Evolutionary conservation across 2,329 filamentous ascomycete genomes (phyloP).

Genomic region (Zymoseptoria ardabiliae): DNA sequence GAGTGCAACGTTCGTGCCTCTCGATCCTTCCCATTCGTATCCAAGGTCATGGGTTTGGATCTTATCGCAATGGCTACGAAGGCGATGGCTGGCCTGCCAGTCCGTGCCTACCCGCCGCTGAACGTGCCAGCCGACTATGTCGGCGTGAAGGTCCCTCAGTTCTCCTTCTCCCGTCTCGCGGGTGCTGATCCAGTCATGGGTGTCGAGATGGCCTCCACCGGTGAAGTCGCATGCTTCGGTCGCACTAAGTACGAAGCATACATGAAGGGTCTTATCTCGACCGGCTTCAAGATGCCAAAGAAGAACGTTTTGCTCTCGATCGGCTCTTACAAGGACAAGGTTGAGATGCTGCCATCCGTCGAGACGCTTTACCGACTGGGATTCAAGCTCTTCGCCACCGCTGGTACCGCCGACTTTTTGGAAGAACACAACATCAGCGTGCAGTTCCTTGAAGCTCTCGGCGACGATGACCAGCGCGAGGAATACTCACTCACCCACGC

Average conservation of each 20-base stretch:
- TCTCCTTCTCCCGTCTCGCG: conserved; percentile 95
- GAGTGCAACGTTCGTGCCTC: conserved; percentile 98
- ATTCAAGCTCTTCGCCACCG: conserved; percentile 92
- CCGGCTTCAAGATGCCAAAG: conserved; percentile 92
- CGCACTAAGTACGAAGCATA: conserved; percentile 96
- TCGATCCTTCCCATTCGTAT: conserved; percentile 94
- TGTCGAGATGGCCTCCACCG: conserved; percentile 98
- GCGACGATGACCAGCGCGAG: conserved; percentile 75
- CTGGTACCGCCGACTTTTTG: conserved; percentile 92
- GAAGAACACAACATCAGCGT: conserved; percentile 87
- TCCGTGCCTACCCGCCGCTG: conserved; percentile 72
- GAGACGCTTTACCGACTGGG: conserved; percentile 82
- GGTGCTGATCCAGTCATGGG: conserved; percentile 93
- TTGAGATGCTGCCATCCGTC: conserved; percentile 91
- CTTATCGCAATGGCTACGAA: conserved; percentile 98
- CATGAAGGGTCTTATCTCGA: conserved; percentile 89
- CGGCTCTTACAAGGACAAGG: conserved; percentile 95
- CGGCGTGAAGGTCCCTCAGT: conserved; percentile 96
- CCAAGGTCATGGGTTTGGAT: conserved; percentile 96
- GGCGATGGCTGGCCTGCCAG: conserved; percentile 80
- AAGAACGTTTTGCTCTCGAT: conserved; percentile 94
- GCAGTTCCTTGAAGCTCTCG: conserved; percentile 83
- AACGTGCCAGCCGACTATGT: conserved; percentile 75
- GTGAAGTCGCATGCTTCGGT: conserved; percentile 95
- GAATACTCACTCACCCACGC: conserved; percentile 97